phyloP scores from a whole-genome alignment of 495 filamentous ascomycete genomes.

The Hypoxylon trugodes region DNA sequence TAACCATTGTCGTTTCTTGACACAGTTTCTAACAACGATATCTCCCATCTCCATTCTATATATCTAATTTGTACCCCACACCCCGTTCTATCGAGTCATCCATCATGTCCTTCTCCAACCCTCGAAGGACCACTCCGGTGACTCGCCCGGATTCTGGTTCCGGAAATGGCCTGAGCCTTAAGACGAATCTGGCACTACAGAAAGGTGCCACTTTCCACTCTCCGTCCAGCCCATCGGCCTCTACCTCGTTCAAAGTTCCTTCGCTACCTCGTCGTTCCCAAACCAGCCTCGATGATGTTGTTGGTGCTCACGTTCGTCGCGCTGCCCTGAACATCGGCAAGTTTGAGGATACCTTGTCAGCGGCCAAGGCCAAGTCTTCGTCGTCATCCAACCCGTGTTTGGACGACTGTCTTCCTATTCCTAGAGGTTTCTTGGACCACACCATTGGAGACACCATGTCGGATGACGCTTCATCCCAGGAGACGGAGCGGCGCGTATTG shows the following conservation, averaged over 20 bases:
- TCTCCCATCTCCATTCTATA: constrained; percentile 20
- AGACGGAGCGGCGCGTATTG: constrained; percentile 53
- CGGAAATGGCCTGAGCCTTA: constrained; percentile 53
- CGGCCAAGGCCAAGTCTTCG: constrained; percentile 41
- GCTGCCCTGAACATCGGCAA: constrained; percentile 63
- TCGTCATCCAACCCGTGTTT: constrained; percentile 45
- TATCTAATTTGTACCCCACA: constrained; percentile 40
- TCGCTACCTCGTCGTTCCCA: constrained; percentile 67
- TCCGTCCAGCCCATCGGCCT: constrained; percentile 51
- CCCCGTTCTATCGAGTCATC: constrained; percentile 46
- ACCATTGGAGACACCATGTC: constrained; percentile 53
- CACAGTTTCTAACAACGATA: constrained; percentile 40
- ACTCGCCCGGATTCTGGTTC: constrained; percentile 53
- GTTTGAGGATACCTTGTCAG: constrained; percentile 49
- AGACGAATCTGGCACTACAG: constrained; percentile 63
- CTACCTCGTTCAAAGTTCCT: constrained; percentile 55
- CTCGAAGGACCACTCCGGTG: constrained; percentile 59
- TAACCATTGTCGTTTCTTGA: constrained; percentile 37
- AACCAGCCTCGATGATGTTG: constrained; percentile 68
- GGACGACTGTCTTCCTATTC: constrained; percentile 60
- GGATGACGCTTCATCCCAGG: constrained; percentile 39
- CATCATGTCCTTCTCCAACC: constrained; percentile 60
- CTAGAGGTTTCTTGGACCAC: constrained; percentile 59
- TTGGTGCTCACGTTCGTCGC: constrained; percentile 63
- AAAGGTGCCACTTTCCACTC: constrained; percentile 73